Evolutionary conservation across 2,329 filamentous ascomycete species (phyloP).

Genomic region (Botrytis deweyae): DNA sequence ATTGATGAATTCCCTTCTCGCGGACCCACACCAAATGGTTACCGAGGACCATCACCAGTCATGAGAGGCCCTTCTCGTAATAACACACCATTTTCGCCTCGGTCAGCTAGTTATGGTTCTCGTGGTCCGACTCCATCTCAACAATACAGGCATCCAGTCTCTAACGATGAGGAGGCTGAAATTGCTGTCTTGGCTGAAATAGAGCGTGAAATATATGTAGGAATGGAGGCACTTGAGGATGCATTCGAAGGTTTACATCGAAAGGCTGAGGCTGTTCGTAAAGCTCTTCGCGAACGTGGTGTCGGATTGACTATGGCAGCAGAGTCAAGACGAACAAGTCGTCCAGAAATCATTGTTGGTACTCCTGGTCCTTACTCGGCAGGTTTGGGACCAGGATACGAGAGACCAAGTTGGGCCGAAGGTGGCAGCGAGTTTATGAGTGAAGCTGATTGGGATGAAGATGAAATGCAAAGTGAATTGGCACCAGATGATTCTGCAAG

Average conservation of each 20-base stretch:
- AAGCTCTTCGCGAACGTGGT: slow-evolving; percentile 74
- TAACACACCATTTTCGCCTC: slow-evolving; percentile 37
- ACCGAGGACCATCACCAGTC: slow-evolving; percentile 37
- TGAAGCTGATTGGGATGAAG: slow-evolving; percentile 41
- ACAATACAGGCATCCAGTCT: slow-evolving; percentile 60
- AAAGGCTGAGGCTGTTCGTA: slow-evolving; percentile 77
- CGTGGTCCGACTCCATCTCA: slow-evolving; percentile 59
- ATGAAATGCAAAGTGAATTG: slow-evolving; percentile 59
- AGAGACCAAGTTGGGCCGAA: slow-evolving; percentile 36
- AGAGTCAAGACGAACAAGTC: slow-evolving; percentile 33
- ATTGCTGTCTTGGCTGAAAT: slow-evolving; percentile 87
- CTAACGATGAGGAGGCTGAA: slow-evolving; percentile 90
- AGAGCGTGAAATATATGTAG: slow-evolving; percentile 86
- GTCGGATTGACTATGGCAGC: slow-evolving; percentile 60
- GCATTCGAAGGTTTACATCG: slow-evolving; percentile 90
- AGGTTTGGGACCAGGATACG: slow-evolving; percentile 38
- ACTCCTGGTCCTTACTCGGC: slow-evolving; percentile 43
- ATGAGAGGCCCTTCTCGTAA: slow-evolving; percentile 34
- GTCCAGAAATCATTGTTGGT: slow-evolving; percentile 42
- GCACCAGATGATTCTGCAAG: slow-evolving; percentile 79
- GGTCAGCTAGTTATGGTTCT: slow-evolving; percentile 42
- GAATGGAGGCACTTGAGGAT: slow-evolving; percentile 93
- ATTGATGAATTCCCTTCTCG: slow-evolving; percentile 48
- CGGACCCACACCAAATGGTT: slow-evolving; percentile 54
- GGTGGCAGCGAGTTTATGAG: slow-evolving; percentile 49